Base-by-base conservation (phyloP, 331 rosid species). In the Arachis monticola region DNA sequence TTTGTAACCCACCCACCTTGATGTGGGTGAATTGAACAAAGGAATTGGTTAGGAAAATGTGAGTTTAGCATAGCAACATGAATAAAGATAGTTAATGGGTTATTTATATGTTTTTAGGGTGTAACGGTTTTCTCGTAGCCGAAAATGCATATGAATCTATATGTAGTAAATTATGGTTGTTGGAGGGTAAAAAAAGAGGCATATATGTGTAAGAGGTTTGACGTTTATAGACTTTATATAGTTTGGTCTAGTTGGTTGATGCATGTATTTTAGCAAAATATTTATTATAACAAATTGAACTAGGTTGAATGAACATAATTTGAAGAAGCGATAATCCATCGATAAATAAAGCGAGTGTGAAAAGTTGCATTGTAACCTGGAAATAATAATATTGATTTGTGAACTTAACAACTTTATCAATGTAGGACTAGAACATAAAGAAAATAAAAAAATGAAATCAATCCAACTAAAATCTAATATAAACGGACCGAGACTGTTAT, bases 111-210 rank as follows among this genome's bases (percentile, higher is more conserved):
- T 9, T 8, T 64, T 13, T 14, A 14, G 51, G 75, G 0, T 27
- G 55, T 1, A 41, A 40, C 42, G 14, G 6, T 31, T 57, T 42
- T 64, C 22, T 1, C 58, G 69, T 1, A 50, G 69, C 65, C 73
- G 53, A 76, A 53, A 13, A 57, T 64, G 38, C 8, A 31, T n/a
- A 40, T 1, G 31, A 80, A 17, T 5, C 81, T 81, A 71, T 52
- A 12, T 60, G 48, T 70, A 80, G 88, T 35, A 65, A 81, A 78
- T 41, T 8, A 30, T 56, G 53, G 74, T 65, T 74, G 74, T 70
- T 74, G 76, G 77, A 38, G 6, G 10, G 11, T 1, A 52, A 38
- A 74, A 11, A 41, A 5, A 57, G 10, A 53, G 31, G 1, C 59
- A 13, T 9, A 35, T 35, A 35, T 5, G 4, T 35, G 40, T 35